phyloP scores from a whole-genome alignment of 2,329 filamentous ascomycete species.

The Alternaria panax region DNA sequence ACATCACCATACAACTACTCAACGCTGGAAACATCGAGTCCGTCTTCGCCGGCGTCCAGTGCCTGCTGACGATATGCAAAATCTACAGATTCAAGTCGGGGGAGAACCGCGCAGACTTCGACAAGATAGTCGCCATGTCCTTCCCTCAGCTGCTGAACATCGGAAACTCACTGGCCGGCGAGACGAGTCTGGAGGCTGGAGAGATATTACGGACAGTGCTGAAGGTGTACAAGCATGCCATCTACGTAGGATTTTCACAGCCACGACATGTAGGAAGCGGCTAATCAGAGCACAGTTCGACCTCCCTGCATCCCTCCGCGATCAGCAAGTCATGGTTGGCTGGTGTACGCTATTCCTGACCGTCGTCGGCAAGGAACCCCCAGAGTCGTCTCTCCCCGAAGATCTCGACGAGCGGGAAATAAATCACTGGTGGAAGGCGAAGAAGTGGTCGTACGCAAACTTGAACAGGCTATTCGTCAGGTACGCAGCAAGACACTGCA shows the following conservation, averaged over 20 bases:
- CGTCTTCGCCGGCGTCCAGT: constrained; percentile 92
- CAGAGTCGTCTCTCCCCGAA: constrained; percentile 78
- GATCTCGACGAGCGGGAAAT: constrained; percentile 85
- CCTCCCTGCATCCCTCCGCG: constrained; percentile 77
- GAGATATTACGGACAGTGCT: constrained; percentile 96
- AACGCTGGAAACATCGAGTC: constrained; percentile 85
- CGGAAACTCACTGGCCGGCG: constrained; percentile 85
- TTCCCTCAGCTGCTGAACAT: constrained; percentile 89
- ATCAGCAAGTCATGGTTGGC: constrained; percentile 83
- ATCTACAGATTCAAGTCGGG: constrained; percentile 94
- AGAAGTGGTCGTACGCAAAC: constrained; percentile 99
- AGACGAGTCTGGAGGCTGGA: constrained; percentile 91
- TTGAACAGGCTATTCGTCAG: constrained; percentile 93
- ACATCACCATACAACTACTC: constrained; percentile 87
- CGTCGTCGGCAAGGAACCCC: constrained; percentile 84
- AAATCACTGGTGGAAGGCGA: constrained; percentile 99
- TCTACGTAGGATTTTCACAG: constrained; percentile 72
- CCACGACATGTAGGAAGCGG: constrained; percentile 16
- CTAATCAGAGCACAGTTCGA: constrained; percentile 72
- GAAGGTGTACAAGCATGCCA: constrained; percentile 98
- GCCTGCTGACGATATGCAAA: constrained; percentile 90
- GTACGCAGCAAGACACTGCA: constrained; percentile 57
- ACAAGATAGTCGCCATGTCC: constrained; percentile 89
- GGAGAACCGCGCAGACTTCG: constrained; percentile 83
- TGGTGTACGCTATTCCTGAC: constrained; percentile 97